Conservation (phyloP, 306 rosid species). For the Rubus idaeus region DNA sequence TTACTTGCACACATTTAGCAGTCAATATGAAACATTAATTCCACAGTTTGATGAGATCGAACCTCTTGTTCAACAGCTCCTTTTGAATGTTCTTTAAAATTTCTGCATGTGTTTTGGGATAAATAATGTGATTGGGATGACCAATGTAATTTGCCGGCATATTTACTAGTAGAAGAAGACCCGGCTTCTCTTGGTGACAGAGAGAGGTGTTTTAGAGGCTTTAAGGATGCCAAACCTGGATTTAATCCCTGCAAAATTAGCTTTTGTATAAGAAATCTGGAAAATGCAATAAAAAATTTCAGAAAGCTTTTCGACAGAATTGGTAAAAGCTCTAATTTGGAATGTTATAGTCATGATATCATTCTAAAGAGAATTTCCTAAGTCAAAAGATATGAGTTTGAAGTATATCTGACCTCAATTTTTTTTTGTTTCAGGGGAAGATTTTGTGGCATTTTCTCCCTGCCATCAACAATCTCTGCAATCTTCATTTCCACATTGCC, state of each 20-base stretch:
- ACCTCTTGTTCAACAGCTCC: slow-evolving; percentile 58
- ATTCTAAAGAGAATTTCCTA: not conserved
- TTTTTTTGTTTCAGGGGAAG: slow-evolving; percentile 59
- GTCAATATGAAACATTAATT: slow-evolving; percentile 19
- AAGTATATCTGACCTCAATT: slow-evolving; percentile 50
- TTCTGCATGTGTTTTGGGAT: slow-evolving; percentile 49
- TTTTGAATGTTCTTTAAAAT: slow-evolving; percentile 44
- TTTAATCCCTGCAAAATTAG: slow-evolving; percentile 53
- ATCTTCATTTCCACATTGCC: slow-evolving; percentile 33
- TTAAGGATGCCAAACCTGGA: slow-evolving; percentile 51
- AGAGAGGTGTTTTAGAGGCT: slow-evolving; percentile 61
- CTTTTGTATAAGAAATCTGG: slow-evolving; percentile 23
- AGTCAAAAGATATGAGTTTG: slow-evolving; percentile 5
- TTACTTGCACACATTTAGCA: slow-evolving; percentile 15
- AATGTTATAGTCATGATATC: slow-evolving; percentile 17
- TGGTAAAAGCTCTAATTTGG: slow-evolving; percentile 21
- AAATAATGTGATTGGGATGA: slow-evolving; percentile 15
- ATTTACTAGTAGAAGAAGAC: slow-evolving; percentile 34
- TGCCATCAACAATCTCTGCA: slow-evolving; percentile 31
- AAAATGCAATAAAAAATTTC: slow-evolving; percentile 9
- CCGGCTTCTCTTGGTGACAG: slow-evolving; percentile 55
- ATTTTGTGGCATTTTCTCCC: slow-evolving; percentile 41
- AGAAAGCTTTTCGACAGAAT: slow-evolving; percentile 12
- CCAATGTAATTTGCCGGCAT: not conserved
- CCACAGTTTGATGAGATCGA: slow-evolving; percentile 1